Evolutionary conservation across 345 rosid genomes (phyloP).

Genomic region (Excoecaria cochinchinensis): DNA sequence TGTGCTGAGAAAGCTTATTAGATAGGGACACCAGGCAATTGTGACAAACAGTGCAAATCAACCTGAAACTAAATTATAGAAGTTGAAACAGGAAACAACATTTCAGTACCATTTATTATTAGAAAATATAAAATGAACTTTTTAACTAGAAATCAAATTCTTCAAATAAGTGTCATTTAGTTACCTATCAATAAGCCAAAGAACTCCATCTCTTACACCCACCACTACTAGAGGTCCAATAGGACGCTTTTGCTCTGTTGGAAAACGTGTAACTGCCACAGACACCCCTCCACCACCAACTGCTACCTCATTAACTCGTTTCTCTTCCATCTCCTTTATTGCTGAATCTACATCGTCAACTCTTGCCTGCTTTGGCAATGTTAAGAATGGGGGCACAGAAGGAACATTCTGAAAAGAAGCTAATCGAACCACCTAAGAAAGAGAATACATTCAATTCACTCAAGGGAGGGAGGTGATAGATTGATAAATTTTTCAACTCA

Average conservation of each 20-base stretch:
- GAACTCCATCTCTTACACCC: conserved; percentile 98
- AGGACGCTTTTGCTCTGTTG: conserved; percentile 89
- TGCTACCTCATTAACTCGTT: conserved; percentile 80
- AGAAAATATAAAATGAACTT: background rate
- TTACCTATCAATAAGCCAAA: conserved; percentile 98
- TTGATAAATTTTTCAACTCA: conserved; percentile 9
- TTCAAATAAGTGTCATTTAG: background rate
- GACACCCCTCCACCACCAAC: conserved; percentile 99
- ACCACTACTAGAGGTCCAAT: conserved; percentile 92
- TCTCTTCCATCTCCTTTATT: conserved; percentile 63
- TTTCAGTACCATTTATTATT: background rate
- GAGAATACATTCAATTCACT: conserved; percentile 13
- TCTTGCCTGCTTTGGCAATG: conserved; percentile 75
- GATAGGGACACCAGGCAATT: background rate
- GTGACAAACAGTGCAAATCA: background rate
- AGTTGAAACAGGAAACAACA: background rate
- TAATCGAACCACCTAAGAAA: conserved; percentile 80
- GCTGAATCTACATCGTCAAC: conserved; percentile 69
- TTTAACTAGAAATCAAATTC: background rate
- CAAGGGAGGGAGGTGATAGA: background rate
- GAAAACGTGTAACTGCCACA: conserved; percentile 97
- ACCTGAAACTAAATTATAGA: background rate
- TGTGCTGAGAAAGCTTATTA: background rate
- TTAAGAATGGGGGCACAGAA: conserved; percentile 89
- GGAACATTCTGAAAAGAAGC: conserved; percentile 98